These are phyloP conservation scores for Colletotrichum horii DNA, from an alignment of 2,329 filamentous ascomycete genomes.

Conservation along the genomic window DNA sequence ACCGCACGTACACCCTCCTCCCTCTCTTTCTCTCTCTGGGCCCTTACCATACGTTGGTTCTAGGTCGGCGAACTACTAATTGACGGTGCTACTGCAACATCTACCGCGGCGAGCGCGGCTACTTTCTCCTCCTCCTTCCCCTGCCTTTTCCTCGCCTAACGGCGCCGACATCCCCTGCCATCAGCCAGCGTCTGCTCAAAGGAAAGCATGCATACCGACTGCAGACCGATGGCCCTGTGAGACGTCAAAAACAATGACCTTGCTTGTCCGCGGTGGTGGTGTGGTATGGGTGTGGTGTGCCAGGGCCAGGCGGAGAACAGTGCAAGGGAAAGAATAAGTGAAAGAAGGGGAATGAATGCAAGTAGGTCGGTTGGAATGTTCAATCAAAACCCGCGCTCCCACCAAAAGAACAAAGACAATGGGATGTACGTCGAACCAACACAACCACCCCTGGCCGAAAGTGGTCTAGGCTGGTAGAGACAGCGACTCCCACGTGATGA, in stretches of 20 bases:
- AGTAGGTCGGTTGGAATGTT: neutral
- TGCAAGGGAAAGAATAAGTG: conserved; percentile 8
- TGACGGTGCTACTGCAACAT: neutral
- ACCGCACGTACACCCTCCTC: neutral
- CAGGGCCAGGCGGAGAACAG: conserved; percentile 10
- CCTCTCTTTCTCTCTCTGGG: neutral
- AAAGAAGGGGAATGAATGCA: conserved; percentile 16
- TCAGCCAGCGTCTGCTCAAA: conserved; percentile 16
- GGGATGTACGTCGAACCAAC: conserved; percentile 1
- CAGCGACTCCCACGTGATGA: conserved; percentile 16
- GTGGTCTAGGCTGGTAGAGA: conserved; percentile 5
- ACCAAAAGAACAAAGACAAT: conserved; percentile 20
- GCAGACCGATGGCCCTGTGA: conserved; percentile 3
- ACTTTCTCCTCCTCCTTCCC: neutral
- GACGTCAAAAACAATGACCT: conserved; percentile 16
- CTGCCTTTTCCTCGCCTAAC: neutral
- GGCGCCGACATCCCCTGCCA: neutral
- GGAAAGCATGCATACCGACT: conserved; percentile 6
- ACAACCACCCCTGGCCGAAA: conserved; percentile 2
- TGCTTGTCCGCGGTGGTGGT: neutral
- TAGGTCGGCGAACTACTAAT: neutral
- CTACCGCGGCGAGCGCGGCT: neutral
- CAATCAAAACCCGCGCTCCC: conserved; percentile 1
- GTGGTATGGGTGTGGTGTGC: neutral
- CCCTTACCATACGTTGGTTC: neutral